phyloP scores from a whole-genome alignment of 768 basidiomycete genomes.

The Asterophora parasitica region DNA sequence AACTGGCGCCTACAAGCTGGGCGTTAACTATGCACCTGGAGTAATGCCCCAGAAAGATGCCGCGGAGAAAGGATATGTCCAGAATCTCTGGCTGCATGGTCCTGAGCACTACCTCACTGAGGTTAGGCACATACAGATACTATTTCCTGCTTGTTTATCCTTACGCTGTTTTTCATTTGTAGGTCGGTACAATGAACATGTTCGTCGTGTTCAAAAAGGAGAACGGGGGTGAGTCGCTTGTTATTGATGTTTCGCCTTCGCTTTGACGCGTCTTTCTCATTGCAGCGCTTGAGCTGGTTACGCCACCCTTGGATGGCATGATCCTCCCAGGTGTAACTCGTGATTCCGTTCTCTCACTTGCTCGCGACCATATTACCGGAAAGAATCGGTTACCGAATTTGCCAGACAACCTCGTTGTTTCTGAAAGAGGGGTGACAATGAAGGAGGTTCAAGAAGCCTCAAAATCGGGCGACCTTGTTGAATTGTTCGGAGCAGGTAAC shows the following conservation, averaged over 20 bases:
- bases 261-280: conserved; percentile 21
- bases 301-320: conserved; percentile 86
- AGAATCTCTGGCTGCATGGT: conserved; percentile 89
- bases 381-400: conserved; percentile 42
- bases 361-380: conserved; percentile 54
- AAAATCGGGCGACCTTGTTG: conserved; percentile 61
- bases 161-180: conserved; percentile 34
- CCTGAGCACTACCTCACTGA: conserved; percentile 56
- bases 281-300: conserved; percentile 74
- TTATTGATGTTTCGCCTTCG: background rate
- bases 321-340: conserved; percentile 92
- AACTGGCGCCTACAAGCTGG: conserved; percentile 85
- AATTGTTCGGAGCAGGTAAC: conserved; percentile 77
- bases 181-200: conserved; percentile 91
- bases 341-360: conserved; percentile 74
- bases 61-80: conserved; percentile 70
- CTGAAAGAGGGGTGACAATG: conserved; percentile 75
- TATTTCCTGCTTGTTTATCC: background rate
- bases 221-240: conserved; percentile 47
- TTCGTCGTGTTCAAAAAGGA: conserved; percentile 74
- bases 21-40: conserved; percentile 85
- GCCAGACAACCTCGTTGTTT: conserved; percentile 50
- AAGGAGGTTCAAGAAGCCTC: conserved; percentile 59
- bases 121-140: conserved; percentile 18
- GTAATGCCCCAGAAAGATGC: conserved; percentile 82